Conservation (phyloP, 495 filamentous ascomycete species). For the Hyaloscypha variabilis region DNA sequence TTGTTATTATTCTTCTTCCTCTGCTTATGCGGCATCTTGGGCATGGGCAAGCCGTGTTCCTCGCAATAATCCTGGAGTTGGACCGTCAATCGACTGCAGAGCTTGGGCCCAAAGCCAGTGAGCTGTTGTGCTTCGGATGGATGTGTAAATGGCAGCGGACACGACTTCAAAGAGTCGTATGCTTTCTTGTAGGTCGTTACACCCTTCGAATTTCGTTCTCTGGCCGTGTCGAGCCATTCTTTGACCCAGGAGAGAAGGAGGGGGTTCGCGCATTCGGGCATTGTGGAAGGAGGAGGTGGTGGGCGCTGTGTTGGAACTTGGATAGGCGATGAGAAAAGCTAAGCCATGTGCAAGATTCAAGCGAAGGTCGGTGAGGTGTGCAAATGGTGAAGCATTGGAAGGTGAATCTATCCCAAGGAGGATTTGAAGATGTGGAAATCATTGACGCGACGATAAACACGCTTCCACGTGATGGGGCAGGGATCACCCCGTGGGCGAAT, state of each 20-base stretch:
- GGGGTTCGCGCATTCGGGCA: constrained; percentile 64
- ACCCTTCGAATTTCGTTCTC: constrained; percentile 72
- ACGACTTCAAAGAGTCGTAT: constrained; percentile 79
- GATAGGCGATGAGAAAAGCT: neutral
- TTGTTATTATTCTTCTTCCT: constrained; percentile 19
- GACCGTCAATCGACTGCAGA: constrained; percentile 71
- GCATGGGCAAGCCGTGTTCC: constrained; percentile 72
- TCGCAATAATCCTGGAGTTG: constrained; percentile 67
- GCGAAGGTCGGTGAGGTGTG: neutral
- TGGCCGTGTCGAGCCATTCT: constrained; percentile 78
- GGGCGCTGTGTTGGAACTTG: neutral
- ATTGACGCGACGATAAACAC: constrained; percentile 6
- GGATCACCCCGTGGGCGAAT: neutral
- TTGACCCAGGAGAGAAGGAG: constrained; percentile 75
- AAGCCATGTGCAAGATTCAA: neutral
- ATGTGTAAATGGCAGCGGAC: constrained; percentile 73
- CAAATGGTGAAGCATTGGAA: neutral
- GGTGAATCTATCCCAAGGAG: neutral
- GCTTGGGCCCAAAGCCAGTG: constrained; percentile 70
- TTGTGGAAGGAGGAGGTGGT: neutral
- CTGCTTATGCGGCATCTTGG: constrained; percentile 51
- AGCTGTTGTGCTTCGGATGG: constrained; percentile 74
- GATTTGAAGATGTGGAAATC: neutral
- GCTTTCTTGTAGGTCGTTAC: constrained; percentile 76
- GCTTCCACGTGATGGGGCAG: constrained; percentile 15